Evolutionary conservation across 2,329 filamentous ascomycete species (phyloP), one percentile per base, ranked within the genome.

Genomic region (Colletotrichum cordylinicola): DNA sequence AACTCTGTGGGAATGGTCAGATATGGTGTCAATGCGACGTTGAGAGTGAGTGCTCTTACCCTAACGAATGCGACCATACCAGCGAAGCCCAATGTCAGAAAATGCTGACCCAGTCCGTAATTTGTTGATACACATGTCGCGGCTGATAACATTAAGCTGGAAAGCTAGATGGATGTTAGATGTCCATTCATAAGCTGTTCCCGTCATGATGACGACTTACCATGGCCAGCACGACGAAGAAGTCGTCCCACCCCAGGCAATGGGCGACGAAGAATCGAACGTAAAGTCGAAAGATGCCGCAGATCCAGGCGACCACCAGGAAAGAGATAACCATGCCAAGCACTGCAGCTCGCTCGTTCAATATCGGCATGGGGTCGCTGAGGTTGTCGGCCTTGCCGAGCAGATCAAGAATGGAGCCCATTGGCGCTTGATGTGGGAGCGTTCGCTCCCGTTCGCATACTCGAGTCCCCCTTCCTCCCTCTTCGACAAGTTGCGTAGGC

Each of bases 371-470:
- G 12, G 78, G 78, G 18, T 79, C 78, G 9, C 33, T 55, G 48
- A 79, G 64, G 48, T 79, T 79, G 55, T 79, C 70, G 70, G 74
- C 35, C 72, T 72, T 68, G 66, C 78, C 78, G 60, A 79, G 61
- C 31, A 78, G 55, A 24, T 76, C 74, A 9, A 77, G 55, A 33
- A 79, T 70, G 58, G 77, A 78, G 62, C 65, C 78, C 65, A 72
- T 73, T 60, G 66, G 31, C 52, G 24, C n/a, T 62, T 48, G 55
- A 33, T 7, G 58, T 70, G 55, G 29, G n/a, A 39, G 65, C 64
- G 16, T 56, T n/a, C 55, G 60, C 60, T 37, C 58, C 52, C 24
- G 61, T 65, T 76, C 16, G 74, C 74, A 76, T 76, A 33, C 56
- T 60, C 35, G 10, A n/a, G 6, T 8, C 52, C 55, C 9, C 15